Percentiles rank a stretch among this genome's conserved stretches.
Evolutionary conservation across 495 filamentous ascomycete species (phyloP).

Genomic region (Aspergillus egyptiacus): DNA sequence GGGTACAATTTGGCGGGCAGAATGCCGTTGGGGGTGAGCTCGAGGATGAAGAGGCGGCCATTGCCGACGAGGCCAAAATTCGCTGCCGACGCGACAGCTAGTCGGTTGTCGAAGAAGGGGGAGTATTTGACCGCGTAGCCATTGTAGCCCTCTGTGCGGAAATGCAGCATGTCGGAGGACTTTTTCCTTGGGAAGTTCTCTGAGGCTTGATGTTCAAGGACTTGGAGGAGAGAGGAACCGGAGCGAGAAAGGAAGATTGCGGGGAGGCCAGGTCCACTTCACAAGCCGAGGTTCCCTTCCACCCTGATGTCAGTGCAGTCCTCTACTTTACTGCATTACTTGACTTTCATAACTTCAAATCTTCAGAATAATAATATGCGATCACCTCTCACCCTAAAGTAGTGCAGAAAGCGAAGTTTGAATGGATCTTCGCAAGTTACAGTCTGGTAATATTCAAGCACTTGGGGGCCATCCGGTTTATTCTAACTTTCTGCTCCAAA

Average conservation of each 20-base stretch:
- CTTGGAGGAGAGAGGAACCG: background rate
- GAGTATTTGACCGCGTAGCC: slow-evolving; percentile 96
- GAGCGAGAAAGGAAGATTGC: slow-evolving; percentile 7
- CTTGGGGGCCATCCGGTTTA: no score
- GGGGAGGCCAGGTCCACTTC: slow-evolving; percentile 8
- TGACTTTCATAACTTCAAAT: no score
- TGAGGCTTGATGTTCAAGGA: background rate
- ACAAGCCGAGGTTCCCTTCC: slow-evolving; percentile 18
- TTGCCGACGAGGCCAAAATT: slow-evolving; percentile 98
- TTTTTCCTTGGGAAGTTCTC: background rate
- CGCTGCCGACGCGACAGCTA: slow-evolving; percentile 78
- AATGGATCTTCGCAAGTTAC: no score
- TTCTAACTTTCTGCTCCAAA: no score
- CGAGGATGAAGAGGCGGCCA: slow-evolving; percentile 77
- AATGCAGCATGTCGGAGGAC: slow-evolving; percentile 68
- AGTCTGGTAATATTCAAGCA: no score
- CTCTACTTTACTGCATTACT: no score
- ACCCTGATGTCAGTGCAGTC: no score
- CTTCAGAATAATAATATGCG: no score
- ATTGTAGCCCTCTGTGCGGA: slow-evolving; percentile 86
- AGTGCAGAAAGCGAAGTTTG: no score
- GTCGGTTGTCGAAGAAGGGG: slow-evolving; percentile 89
- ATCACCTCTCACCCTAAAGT: no score
- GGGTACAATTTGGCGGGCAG: slow-evolving; percentile 66
- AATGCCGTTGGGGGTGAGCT: slow-evolving; percentile 74